Evolutionary conservation across 139 green algal species (phyloP).

Genomic region (Coelastrella sp.): DNA sequence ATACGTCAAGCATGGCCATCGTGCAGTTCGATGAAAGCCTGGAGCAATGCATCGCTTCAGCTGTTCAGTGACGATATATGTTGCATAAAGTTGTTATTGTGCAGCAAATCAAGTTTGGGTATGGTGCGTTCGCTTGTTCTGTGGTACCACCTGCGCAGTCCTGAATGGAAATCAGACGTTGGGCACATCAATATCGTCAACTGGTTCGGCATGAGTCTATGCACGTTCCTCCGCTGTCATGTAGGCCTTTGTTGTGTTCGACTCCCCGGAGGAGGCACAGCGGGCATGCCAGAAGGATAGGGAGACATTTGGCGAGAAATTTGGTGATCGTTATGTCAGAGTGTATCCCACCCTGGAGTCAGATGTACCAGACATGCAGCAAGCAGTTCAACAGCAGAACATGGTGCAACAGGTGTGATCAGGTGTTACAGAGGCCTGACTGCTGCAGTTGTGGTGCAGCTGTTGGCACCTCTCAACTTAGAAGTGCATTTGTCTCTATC

Average conservation of each 20-base stretch:
- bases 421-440: too few relatives aligned
- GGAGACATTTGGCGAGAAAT: slow-evolving; percentile 80
- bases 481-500: too few relatives aligned
- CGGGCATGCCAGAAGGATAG: slow-evolving; percentile 76
- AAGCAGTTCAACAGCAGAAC: slow-evolving; percentile 56
- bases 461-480: too few relatives aligned
- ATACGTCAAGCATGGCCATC: neutral
- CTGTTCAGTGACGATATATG: neutral
- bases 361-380: slow-evolving; percentile 70
- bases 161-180: neutral
- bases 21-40: neutral
- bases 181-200: neutral
- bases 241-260: slow-evolving; percentile 80
- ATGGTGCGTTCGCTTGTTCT: neutral
- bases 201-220: neutral
- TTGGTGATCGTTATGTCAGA: slow-evolving; percentile 79
- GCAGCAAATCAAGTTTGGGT: neutral
- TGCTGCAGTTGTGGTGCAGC: too few relatives aligned
- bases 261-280: slow-evolving; percentile 64
- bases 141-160: slow-evolving; percentile 4
- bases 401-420: slow-evolving; percentile 39
- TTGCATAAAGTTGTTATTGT: too few relatives aligned
- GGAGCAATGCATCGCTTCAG: neutral
- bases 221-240: neutral
- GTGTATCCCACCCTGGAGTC: slow-evolving; percentile 75